A percentile compares a stretch with the other conserved stretches of the same genome.
phyloP scores from a whole-genome alignment of 2,329 filamentous ascomycete species.

The Aureobasidium zeae region DNA sequence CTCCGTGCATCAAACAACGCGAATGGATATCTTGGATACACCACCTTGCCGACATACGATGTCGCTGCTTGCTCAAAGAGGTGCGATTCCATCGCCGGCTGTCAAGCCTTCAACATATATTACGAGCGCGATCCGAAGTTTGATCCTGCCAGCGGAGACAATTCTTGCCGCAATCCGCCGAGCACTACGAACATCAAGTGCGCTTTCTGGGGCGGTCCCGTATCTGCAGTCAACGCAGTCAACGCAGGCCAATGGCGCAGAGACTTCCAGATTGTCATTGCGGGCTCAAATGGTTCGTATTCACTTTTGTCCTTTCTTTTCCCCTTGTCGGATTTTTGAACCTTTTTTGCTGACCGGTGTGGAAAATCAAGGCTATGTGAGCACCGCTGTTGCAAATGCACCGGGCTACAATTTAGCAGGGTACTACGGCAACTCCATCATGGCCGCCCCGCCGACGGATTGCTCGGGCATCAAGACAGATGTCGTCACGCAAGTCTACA shows the following conservation, averaged over 20 bases:
- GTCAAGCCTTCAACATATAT: constrained; percentile 22
- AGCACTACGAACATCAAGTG: constrained; percentile 18
- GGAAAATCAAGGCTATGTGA: constrained; percentile 18
- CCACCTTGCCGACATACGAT: constrained; percentile 24
- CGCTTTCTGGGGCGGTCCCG: constrained; percentile 18
- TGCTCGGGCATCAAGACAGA: constrained; percentile 22
- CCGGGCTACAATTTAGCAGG: constrained; percentile 21
- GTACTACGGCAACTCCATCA: constrained; percentile 27
- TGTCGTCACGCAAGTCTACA: constrained; percentile 1
- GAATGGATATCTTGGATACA: constrained; percentile 21
- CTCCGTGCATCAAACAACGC: constrained; percentile 22
- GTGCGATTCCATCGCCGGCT: constrained; percentile 20
- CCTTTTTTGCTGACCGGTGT: not conserved
- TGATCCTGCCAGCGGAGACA: constrained; percentile 11
- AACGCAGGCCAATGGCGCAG: constrained; percentile 19
- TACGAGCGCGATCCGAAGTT: constrained; percentile 17
- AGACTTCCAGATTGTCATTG: constrained; percentile 26
- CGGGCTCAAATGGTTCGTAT: constrained; percentile 24
- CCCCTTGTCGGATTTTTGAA: not conserved
- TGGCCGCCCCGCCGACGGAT: constrained; percentile 23
- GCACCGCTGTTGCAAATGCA: constrained; percentile 18
- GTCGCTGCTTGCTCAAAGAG: constrained; percentile 22
- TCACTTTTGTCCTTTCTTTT: not conserved
- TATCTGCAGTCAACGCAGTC: constrained; percentile 13
- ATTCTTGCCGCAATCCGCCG: constrained; percentile 18